Evolutionary conservation across 176 grass and related monocot genomes (phyloP).

Genomic region (Oryza glaberrima): DNA sequence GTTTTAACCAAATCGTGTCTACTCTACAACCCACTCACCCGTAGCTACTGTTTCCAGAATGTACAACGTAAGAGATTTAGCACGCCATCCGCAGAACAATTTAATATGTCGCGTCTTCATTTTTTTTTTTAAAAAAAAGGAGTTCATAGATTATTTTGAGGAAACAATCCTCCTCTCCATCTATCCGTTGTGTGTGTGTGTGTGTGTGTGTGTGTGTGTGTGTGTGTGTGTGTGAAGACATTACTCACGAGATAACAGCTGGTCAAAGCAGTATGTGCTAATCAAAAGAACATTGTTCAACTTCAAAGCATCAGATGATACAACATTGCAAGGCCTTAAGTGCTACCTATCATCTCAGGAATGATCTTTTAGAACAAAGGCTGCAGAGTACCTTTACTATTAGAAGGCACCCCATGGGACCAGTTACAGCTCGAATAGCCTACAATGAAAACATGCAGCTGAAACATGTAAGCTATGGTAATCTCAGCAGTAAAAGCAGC

Average conservation of each 20-base stretch:
- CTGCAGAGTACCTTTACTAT: conserved; percentile 79
- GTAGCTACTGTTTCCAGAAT: not conserved
- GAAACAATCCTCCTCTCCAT: not conserved
- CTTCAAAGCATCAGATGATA: conserved; percentile 29
- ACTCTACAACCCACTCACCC: not conserved
- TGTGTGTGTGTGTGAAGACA: too few species aligned
- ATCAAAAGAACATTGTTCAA: conserved; percentile 21
- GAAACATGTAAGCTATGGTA: conserved; percentile 26
- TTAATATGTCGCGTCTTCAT: not conserved
- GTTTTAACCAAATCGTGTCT: not conserved
- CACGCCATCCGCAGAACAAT: not conserved
- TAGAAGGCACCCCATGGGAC: conserved; percentile 94
- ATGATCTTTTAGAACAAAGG: conserved; percentile 29
- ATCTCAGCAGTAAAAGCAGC: conserved; percentile 31
- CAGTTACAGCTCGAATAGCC: conserved; percentile 99
- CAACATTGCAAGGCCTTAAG: conserved; percentile 11
- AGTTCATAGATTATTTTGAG: not conserved
- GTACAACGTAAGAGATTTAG: not conserved
- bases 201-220: too few species aligned
- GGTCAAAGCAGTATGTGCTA: not conserved
- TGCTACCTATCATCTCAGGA: conserved; percentile 17
- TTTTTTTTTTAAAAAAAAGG: not conserved
- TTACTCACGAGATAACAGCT: conserved; percentile 6
- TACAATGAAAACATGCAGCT: conserved; percentile 50
- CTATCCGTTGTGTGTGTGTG: too few species aligned